Evolutionary conservation across 768 basidiomycete genomes (phyloP), one percentile per base, ranked within the genome.

Genomic region (Tephrocybe sp.): DNA sequence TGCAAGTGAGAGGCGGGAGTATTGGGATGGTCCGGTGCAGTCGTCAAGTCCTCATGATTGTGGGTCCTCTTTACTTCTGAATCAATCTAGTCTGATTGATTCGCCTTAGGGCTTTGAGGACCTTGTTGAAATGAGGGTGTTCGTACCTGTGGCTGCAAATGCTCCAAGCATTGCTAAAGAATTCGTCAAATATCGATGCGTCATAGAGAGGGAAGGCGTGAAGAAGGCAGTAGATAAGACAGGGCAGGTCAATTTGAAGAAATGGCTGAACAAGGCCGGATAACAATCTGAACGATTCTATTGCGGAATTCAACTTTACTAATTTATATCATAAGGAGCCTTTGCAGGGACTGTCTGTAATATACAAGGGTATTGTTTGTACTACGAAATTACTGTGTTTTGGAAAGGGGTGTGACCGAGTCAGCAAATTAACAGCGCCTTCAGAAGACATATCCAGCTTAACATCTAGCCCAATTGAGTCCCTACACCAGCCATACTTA

Each of bases 101-200:
- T 39, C 19, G 33, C 20, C 14, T 3, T 54, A 97, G 94, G 85
- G 85, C 9, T 97, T 90, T 61, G 89, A 95, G 60, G 69, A 75
- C 13, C 74, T 98, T 34, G 65, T 84, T 12, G 65, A 72, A 0
- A 67, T 75, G 1, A 76, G 70, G 16, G 72, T 90, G 42, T 86
- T 96, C 55, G 64, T 77, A 16, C 66, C 77, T 14, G 69, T 75
- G 3, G 73, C 72, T 1, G 72, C 80, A 1, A 64, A 79, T 13
- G 76, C 83, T 0, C 54, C 73, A 3, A 78, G 68, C 22, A 65
- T 81, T 9, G 74, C 80, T 5, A 83, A 80, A 49, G 86, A 87
- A 56, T 98, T 93, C 60, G 69, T 83, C 35, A 87, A 84, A 55
- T 87, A 92, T 63, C 78, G 87, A 19, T 90, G 83, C 58, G 67